Evolutionary conservation across 345 rosid species (phyloP).

Genomic region (Ceriops tagal): DNA sequence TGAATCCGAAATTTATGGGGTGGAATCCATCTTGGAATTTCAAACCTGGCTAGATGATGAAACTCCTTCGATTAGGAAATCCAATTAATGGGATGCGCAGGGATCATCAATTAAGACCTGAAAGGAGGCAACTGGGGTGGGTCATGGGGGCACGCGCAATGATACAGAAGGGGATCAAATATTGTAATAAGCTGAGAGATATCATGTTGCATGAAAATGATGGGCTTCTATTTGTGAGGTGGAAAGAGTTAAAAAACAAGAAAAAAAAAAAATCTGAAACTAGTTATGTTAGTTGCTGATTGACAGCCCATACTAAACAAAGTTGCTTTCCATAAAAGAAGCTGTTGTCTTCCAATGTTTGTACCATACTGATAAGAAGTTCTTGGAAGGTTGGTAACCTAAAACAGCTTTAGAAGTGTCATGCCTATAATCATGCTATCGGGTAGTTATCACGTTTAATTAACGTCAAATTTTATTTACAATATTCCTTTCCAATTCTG

Average conservation of each 20-base stretch:
- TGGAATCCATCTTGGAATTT: background rate
- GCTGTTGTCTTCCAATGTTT: no score
- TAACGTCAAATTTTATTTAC: no score
- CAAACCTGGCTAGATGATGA: constrained; percentile 10
- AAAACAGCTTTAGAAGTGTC: constrained; percentile 3
- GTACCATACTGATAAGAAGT: no score
- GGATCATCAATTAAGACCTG: background rate
- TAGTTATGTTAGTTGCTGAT: background rate
- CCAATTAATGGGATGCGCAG: background rate
- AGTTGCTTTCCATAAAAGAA: no score
- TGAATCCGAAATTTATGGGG: constrained; percentile 2
- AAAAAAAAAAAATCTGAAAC: background rate
- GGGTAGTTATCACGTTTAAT: background rate
- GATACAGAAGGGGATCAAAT: background rate
- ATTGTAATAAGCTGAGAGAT: background rate
- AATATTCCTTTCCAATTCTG: no score
- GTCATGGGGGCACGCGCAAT: no score
- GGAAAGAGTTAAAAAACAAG: background rate
- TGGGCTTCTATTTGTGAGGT: background rate
- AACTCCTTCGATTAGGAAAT: constrained; percentile 10
- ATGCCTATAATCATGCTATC: background rate
- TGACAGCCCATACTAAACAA: background rate
- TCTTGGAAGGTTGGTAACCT: background rate
- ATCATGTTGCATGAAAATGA: background rate
- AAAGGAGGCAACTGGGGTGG: background rate